Evolutionary conservation across 169 alveolate species (phyloP).

Genomic region (Cystoisospora suis): DNA sequence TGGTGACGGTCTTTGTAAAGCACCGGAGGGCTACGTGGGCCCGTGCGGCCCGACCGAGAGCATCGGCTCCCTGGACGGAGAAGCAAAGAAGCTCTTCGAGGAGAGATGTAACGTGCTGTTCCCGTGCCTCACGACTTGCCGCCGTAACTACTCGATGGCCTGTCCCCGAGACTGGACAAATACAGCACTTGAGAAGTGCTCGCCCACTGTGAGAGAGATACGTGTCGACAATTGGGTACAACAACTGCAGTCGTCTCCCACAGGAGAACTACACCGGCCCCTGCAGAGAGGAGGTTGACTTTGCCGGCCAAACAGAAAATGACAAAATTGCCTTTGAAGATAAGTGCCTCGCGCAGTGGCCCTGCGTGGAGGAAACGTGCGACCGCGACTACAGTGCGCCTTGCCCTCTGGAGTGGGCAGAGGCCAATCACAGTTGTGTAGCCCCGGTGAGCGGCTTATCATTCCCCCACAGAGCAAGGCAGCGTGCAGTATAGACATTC

Average conservation of each 20-base stretch:
- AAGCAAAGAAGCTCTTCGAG: conserved; percentile 16
- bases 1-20: not conserved
- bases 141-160: not conserved
- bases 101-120: not conserved
- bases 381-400: not conserved
- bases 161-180: not conserved
- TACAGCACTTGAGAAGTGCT: not conserved
- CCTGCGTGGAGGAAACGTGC: conserved; percentile 13
- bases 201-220: not conserved
- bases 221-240: not conserved
- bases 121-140: not conserved
- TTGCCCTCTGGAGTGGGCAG: conserved; percentile 27
- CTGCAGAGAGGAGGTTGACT: conserved; percentile 24
- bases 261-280: conserved; percentile 24
- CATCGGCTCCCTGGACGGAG: not conserved
- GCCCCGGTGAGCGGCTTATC: conserved; percentile 28
- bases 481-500: not conserved
- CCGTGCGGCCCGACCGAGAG: conserved; percentile 32
- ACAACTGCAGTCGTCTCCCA: not conserved
- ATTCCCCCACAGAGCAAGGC: not conserved
- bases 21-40: conserved; percentile 8
- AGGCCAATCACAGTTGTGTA: not conserved
- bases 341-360: not conserved
- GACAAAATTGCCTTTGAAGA: conserved; percentile 9
- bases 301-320: not conserved